These are phyloP conservation scores for Xylaria sp. DNA, from an alignment of 2,329 filamentous ascomycete genomes.

Conservation along the genomic window DNA sequence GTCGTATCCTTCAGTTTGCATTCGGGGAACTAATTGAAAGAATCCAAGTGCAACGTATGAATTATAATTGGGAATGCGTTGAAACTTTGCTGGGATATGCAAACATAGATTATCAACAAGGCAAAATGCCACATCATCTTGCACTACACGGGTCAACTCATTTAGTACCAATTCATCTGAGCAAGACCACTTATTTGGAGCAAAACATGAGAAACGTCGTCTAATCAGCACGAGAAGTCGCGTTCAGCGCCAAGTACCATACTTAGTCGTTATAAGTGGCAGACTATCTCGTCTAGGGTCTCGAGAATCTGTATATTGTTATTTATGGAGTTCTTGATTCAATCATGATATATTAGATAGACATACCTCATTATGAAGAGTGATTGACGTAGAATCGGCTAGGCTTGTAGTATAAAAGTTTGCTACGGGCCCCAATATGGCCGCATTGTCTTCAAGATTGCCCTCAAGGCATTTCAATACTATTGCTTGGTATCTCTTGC, in stretches of 20 bases:
- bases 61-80: too few relatives aligned
- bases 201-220: too few relatives aligned
- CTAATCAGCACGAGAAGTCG: too few relatives aligned
- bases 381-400: background rate
- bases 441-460: background rate
- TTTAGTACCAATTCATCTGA: too few relatives aligned
- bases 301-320: background rate
- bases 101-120: too few relatives aligned
- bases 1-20: too few relatives aligned
- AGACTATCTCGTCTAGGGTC: background rate
- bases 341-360: background rate
- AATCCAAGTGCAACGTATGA: too few relatives aligned
- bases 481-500: slow-evolving; percentile 1
- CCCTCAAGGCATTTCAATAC: background rate
- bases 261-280: background rate
- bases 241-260: background rate
- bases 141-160: too few relatives aligned
- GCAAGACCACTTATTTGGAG: too few relatives aligned
- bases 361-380: background rate
- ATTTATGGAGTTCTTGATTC: background rate
- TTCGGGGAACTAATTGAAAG: too few relatives aligned
- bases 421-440: background rate
- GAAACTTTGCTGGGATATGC: too few relatives aligned
- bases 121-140: too few relatives aligned
- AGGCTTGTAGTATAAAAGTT: background rate